Conservation (phyloP, 345 rosid species). For the Eucalyptus curtisii region DNA sequence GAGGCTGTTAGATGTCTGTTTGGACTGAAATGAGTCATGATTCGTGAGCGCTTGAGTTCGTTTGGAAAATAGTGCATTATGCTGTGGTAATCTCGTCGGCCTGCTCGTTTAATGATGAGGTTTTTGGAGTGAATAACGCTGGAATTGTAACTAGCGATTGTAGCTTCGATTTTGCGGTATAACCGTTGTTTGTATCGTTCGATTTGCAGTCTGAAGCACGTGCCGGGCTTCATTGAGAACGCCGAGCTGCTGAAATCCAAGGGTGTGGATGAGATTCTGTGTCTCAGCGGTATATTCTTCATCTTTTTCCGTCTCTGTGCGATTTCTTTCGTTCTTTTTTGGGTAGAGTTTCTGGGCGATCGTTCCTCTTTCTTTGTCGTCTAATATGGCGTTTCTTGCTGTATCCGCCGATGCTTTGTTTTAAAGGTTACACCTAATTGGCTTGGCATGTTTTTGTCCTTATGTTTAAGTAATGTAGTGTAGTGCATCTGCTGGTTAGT, state of each 20-base stretch:
- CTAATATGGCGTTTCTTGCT: background rate
- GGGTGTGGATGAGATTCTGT: conserved; percentile 69
- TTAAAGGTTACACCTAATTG: background rate
- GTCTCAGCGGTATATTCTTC: conserved; percentile 57
- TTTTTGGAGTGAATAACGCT: background rate
- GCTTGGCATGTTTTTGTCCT: background rate
- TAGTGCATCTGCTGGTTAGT: background rate
- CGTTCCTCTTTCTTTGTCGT: background rate
- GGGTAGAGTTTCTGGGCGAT: background rate
- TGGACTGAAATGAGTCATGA: background rate
- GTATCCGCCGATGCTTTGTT: background rate
- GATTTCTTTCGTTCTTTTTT: background rate
- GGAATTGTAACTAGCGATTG: background rate
- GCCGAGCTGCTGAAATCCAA: conserved; percentile 75
- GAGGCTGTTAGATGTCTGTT: background rate
- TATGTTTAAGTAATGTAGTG: background rate
- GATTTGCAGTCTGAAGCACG: conserved; percentile 66
- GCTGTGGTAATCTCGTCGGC: background rate
- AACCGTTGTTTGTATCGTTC: background rate
- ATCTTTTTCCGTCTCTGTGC: background rate
- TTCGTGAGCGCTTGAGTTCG: background rate
- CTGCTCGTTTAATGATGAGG: background rate
- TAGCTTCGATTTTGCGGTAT: background rate
- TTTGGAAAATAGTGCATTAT: background rate
- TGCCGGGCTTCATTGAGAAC: conserved; percentile 90